Base-by-base conservation (phyloP, 257 asterid species). In the Solanum peruvianum region DNA sequence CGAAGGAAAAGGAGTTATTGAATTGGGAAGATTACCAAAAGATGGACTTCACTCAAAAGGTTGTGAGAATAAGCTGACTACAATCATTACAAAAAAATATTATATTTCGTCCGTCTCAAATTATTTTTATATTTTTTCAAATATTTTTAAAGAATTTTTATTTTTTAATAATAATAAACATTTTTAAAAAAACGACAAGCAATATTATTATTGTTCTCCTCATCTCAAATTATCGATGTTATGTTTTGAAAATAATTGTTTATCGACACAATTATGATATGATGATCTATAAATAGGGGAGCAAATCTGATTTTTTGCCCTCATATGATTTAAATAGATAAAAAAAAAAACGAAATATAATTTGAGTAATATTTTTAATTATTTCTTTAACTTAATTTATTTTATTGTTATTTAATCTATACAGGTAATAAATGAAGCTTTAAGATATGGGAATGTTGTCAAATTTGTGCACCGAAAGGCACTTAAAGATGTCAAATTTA, bases 381-480 rank as follows among this genome's bases (percentile, higher is more conserved):
- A 4, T 31, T 71, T 81, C 8, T 62, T 44, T 21, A 12, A 21
- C 13, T 60, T 83, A 35, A 27, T 78, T 47, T 71, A n/a, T 11
- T 4, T 18, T 71, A 25, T 70, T 70, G 11, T 7, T 64, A 85
- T 89, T 33, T 0, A 33, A 33, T 33, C 1, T 44, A 87, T 88
- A 70, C 91, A 94, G 98, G 96, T 94, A 89, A 93, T 94, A 89
- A 94, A 92, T 91, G 98, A 94, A 93, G 98, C 96, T 91, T 92
- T 94, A 84, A 93, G 98, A 93, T 91, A 85, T 88, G 98, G 98
- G 80, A 94, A 94, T 94, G 93, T 94, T 88, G 98, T 94, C 87
- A 94, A 94, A 90, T 93, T 94, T 92, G 98, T 94, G 88, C 98
- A 94, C 95, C 94, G 98, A 93, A 94, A 93, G 93, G 98, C 98